Evolutionary conservation across 352 stramenopile genomes (phyloP).

Genomic region (Peronospora destructor): DNA sequence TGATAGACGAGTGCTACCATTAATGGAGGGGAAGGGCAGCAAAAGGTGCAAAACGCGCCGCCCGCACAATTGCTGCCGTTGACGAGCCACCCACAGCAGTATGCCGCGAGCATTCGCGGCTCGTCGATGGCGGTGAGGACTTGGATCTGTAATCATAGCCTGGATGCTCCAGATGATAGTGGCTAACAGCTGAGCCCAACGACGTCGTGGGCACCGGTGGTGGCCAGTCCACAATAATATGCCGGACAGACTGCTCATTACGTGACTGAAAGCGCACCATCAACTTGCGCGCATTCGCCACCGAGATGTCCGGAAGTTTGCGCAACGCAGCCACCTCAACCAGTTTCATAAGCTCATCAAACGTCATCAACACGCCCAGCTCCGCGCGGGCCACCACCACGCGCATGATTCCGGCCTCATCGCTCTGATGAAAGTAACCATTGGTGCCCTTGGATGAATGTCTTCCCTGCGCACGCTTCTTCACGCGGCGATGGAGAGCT

Average conservation of each 20-base stretch:
- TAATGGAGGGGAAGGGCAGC: neutral
- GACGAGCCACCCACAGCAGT: neutral
- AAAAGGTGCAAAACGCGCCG: conserved; percentile 5
- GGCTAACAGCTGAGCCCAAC: neutral
- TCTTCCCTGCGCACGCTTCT: conserved; percentile 38
- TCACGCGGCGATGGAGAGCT: conserved; percentile 45
- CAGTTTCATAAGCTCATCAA: conserved; percentile 51
- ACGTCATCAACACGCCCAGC: conserved; percentile 58
- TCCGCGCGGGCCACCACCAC: conserved; percentile 50
- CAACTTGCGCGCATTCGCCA: conserved; percentile 44
- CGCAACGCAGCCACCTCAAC: conserved; percentile 44
- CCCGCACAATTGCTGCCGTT: neutral
- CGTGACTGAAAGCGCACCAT: conserved; percentile 41
- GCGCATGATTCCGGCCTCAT: conserved; percentile 49
- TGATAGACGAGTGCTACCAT: neutral
- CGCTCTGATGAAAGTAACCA: conserved; percentile 42
- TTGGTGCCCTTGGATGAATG: conserved; percentile 8
- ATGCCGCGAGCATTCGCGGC: conserved; percentile 1
- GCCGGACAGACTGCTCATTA: conserved; percentile 42
- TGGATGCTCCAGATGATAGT: conserved; percentile 15
- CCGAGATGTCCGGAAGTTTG: conserved; percentile 52
- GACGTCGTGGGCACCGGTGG: neutral
- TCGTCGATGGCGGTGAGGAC: neutral
- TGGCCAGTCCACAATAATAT: conserved; percentile 47
- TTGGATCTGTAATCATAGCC: conserved; percentile 10